Conservation (phyloP, 495 filamentous ascomycete genomes). For the Cryomyces minteri region DNA sequence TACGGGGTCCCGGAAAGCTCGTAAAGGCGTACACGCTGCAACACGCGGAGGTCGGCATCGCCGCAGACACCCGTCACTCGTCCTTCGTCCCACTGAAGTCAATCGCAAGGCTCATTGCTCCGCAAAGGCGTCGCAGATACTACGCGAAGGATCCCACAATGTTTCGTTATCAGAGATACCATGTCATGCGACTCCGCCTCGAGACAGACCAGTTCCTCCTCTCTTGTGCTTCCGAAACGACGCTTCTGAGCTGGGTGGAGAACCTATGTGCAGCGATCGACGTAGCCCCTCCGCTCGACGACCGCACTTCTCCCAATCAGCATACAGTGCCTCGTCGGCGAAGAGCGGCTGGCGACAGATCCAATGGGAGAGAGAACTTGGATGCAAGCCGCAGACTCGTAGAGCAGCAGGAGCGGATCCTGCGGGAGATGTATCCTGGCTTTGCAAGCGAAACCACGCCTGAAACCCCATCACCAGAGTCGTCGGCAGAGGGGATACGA, state of each 20-base stretch:
- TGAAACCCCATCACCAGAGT: too few relatives aligned
- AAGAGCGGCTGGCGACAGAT: conserved; percentile 11
- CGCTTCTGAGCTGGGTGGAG: conserved; percentile 37
- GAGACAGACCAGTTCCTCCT: conserved; percentile 49
- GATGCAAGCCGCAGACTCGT: conserved; percentile 1
- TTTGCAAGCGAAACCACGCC: neutral
- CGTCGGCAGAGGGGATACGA: neutral
- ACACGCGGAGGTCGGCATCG: conserved; percentile 46
- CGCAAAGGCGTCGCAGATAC: conserved; percentile 10
- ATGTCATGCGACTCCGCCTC: conserved; percentile 40
- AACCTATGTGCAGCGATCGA: conserved; percentile 32
- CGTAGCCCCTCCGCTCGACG: conserved; percentile 32
- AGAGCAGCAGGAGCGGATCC: conserved; percentile 10
- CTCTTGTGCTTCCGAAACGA: conserved; percentile 30
- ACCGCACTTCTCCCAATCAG: conserved; percentile 32
- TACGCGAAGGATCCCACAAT: conserved; percentile 17
- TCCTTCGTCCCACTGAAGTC: conserved; percentile 15
- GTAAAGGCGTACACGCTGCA: conserved; percentile 40
- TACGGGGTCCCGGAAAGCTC: conserved; percentile 19
- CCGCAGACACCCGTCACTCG: conserved; percentile 40
- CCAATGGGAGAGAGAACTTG: conserved; percentile 1
- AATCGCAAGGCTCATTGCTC: conserved; percentile 16
- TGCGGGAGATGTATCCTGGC: conserved; percentile 5
- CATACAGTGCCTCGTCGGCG: conserved; percentile 23
- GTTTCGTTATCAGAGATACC: conserved; percentile 23